These are phyloP conservation scores for Populus hybrid DNA, from an alignment of 441 rosid species.

Conservation along the genomic window DNA sequence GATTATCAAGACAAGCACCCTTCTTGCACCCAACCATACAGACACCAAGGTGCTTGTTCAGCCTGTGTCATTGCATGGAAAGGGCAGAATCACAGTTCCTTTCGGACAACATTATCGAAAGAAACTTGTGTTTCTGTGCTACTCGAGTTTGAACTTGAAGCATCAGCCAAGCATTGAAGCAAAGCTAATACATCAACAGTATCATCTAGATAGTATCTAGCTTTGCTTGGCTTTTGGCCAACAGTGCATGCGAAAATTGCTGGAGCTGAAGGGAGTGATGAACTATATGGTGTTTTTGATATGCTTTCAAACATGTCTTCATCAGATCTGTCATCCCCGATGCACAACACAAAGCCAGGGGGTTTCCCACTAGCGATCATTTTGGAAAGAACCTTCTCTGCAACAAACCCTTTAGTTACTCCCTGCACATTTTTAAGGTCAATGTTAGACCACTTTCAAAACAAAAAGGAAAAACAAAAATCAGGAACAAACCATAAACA, in stretches of 20 bases:
- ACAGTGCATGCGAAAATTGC: slow-evolving; percentile 53
- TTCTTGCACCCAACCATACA: neutral
- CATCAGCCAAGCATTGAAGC: slow-evolving; percentile 32
- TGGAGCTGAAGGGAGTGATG: slow-evolving; percentile 27
- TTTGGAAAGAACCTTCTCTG: slow-evolving; percentile 39
- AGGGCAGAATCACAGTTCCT: neutral
- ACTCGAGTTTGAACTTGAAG: slow-evolving; percentile 23
- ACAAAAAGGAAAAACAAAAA: neutral
- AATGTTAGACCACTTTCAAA: slow-evolving; percentile 1
- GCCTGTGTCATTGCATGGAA: neutral
- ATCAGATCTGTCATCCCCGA: slow-evolving; percentile 59
- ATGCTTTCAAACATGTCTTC: slow-evolving; percentile 65
- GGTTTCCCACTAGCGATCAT: slow-evolving; percentile 29
- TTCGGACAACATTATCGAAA: slow-evolving; percentile 18
- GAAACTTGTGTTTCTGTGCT: slow-evolving; percentile 23
- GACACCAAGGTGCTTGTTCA: neutral
- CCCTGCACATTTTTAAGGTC: slow-evolving; percentile 42
- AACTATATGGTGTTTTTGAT: slow-evolving; percentile 22
- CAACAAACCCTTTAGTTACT: slow-evolving; percentile 47
- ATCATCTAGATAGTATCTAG: slow-evolving; percentile 50
- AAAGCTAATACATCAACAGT: slow-evolving; percentile 31
- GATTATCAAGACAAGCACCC: slow-evolving; percentile 2
- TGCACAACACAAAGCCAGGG: slow-evolving; percentile 55
- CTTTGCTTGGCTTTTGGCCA: slow-evolving; percentile 59
- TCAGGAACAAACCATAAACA: neutral